Evolutionary conservation across 2,329 filamentous ascomycete species (phyloP).

Genomic region (Tolypocladium cylindrosporum): DNA sequence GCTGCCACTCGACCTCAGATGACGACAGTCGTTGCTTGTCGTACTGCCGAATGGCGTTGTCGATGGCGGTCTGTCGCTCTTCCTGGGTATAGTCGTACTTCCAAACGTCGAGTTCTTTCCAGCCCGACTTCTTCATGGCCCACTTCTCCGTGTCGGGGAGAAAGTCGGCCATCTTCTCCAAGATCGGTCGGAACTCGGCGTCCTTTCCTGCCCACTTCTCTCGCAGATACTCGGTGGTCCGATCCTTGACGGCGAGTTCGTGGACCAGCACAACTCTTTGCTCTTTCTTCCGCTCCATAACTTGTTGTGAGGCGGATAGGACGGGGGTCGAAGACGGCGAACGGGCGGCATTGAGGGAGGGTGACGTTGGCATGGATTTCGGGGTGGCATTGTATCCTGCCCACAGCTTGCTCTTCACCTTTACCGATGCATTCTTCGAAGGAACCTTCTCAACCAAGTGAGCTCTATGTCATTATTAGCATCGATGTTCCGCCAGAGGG

Average conservation of each 20-base stretch:
- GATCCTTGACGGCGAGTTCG: constrained; percentile 46
- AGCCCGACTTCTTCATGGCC: constrained; percentile 45
- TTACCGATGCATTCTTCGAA: constrained; percentile 21
- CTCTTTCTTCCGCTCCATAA: constrained; percentile 43
- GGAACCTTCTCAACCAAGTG: constrained; percentile 23
- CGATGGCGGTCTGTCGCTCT: constrained; percentile 48
- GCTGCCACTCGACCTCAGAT: constrained; percentile 51
- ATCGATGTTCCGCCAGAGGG: constrained; percentile 4
- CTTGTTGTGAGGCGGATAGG: constrained; percentile 39
- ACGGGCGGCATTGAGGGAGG: constrained; percentile 41
- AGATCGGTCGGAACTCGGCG: constrained; percentile 41
- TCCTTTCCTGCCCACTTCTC: constrained; percentile 40
- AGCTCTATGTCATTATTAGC: constrained; percentile 21
- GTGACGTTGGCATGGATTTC: constrained; percentile 40
- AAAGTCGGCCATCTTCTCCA: constrained; percentile 50
- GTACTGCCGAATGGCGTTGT: constrained; percentile 50
- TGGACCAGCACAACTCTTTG: constrained; percentile 46
- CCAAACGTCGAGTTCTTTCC: constrained; percentile 57
- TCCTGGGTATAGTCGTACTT: constrained; percentile 46
- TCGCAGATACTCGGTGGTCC: constrained; percentile 37
- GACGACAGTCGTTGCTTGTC: constrained; percentile 48
- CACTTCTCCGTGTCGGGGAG: constrained; percentile 39
- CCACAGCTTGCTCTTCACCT: constrained; percentile 32
- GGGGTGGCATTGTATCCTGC: constrained; percentile 27
- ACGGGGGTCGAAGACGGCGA: constrained; percentile 43